phyloP scores from a whole-genome alignment of 148 eudicot genomes.

The Spergularia marina region DNA sequence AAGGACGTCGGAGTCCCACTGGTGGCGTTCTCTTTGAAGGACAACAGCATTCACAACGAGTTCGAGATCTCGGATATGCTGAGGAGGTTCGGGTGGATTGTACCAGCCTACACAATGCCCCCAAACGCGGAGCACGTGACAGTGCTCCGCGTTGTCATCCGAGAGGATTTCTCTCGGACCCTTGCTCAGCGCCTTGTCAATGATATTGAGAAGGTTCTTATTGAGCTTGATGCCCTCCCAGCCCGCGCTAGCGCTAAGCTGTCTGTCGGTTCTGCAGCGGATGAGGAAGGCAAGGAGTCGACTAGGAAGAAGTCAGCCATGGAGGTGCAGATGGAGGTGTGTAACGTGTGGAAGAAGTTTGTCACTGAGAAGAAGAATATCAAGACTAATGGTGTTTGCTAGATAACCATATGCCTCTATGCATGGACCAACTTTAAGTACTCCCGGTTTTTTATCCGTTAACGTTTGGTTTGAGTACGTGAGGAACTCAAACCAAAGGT shows the following conservation, averaged over 20 bases:
- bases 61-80: conserved; percentile 64
- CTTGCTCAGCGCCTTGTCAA: conserved; percentile 60
- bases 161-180: conserved; percentile 77
- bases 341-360: conserved; percentile 59
- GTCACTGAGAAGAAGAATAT: conserved; percentile 44
- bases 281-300: not conserved
- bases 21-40: conserved; percentile 73
- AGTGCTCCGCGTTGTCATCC: conserved; percentile 60
- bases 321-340: conserved; percentile 52
- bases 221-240: conserved; percentile 56
- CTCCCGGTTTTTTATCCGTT: no score
- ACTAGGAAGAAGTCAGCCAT: conserved; percentile 40
- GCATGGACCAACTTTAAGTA: not conserved
- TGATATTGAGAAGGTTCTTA: conserved; percentile 52
- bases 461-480: no score
- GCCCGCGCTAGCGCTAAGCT: conserved; percentile 49
- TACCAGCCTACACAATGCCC: conserved; percentile 81
- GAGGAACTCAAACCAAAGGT: no score
- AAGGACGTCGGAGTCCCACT: conserved; percentile 68
- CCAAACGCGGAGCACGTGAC: conserved; percentile 63
- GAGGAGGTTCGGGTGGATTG: conserved; percentile 70
- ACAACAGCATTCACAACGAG: conserved; percentile 55
- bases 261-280: not conserved
- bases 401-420: not conserved
- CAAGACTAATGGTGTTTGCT: conserved; percentile 63